Evolutionary conservation across 768 basidiomycete genomes (phyloP).

Genomic region (Leccinum barrowsii): DNA sequence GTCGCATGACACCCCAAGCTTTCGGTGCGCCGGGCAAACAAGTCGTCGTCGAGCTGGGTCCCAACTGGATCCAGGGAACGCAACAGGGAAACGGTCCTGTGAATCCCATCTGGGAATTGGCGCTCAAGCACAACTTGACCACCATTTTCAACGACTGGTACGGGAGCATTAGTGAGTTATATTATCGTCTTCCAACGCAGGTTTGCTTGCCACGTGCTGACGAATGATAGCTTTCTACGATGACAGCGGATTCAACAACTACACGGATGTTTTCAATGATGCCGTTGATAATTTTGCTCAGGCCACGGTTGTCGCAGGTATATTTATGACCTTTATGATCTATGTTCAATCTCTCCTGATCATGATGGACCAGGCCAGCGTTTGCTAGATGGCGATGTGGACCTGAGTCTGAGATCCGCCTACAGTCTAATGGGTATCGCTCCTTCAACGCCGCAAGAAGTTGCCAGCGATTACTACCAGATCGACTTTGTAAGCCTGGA

Average conservation of each 20-base stretch:
- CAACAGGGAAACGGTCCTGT: conserved; percentile 44
- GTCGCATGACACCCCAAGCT: conserved; percentile 47
- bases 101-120: conserved; percentile 60
- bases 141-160: conserved; percentile 44
- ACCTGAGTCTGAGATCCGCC: conserved; percentile 50
- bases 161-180: conserved; percentile 43
- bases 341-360: conserved; percentile 40
- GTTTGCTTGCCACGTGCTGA: background rate
- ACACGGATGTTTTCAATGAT: conserved; percentile 39
- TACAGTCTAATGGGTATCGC: conserved; percentile 50
- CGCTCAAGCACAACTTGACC: conserved; percentile 49
- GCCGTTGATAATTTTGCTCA: conserved; percentile 39
- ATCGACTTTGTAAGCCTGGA: conserved; percentile 34
- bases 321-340: conserved; percentile 1
- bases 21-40: conserved; percentile 40
- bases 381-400: conserved; percentile 36
- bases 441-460: conserved; percentile 42
- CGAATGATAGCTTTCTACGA: conserved; percentile 50
- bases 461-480: conserved; percentile 56
- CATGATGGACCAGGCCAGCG: conserved; percentile 6
- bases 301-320: conserved; percentile 46
- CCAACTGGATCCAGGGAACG: conserved; percentile 61
- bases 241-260: conserved; percentile 46
- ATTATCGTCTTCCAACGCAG: background rate
- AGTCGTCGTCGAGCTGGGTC: conserved; percentile 50